Evolutionary conservation across 2,329 filamentous ascomycete species (phyloP).

Genomic region (Cryphonectria radicalis): DNA sequence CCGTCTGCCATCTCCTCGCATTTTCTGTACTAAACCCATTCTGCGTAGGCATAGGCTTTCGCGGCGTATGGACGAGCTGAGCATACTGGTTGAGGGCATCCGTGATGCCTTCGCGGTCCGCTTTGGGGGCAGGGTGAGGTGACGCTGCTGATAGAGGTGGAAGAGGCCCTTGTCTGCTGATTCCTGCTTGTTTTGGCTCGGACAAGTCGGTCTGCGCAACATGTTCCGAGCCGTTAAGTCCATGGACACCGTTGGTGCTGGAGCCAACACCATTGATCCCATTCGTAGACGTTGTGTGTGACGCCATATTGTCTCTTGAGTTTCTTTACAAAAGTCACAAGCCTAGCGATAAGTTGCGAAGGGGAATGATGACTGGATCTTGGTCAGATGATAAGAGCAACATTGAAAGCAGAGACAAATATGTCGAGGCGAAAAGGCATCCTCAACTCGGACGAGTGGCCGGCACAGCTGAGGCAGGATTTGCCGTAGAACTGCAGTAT

Average conservation of each 20-base stretch:
- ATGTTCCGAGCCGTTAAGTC: neutral
- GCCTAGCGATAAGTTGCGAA: neutral
- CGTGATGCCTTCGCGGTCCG: conserved; percentile 40
- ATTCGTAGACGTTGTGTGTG: conserved; percentile 20
- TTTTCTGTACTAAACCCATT: conserved; percentile 66
- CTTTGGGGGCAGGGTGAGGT: conserved; percentile 33
- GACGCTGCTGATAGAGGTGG: conserved; percentile 30
- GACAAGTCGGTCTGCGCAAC: neutral
- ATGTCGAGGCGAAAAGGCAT: neutral
- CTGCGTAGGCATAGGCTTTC: conserved; percentile 65
- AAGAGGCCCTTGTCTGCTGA: neutral
- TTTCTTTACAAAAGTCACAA: neutral
- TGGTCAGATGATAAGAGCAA: neutral
- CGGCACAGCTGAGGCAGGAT: neutral
- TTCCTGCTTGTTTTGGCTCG: conserved; percentile 4
- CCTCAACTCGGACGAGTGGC: neutral
- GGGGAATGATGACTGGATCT: neutral
- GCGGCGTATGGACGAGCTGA: conserved; percentile 52
- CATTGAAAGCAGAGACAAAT: neutral
- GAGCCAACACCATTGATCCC: conserved; percentile 23
- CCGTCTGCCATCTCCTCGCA: conserved; percentile 50
- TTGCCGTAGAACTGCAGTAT: neutral
- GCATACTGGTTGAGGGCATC: conserved; percentile 41
- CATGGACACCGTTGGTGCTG: conserved; percentile 4
- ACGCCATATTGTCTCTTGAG: conserved; percentile 4